Conservation (phyloP, 176 grass and related monocot genomes). For the Bromus sterilis region DNA sequence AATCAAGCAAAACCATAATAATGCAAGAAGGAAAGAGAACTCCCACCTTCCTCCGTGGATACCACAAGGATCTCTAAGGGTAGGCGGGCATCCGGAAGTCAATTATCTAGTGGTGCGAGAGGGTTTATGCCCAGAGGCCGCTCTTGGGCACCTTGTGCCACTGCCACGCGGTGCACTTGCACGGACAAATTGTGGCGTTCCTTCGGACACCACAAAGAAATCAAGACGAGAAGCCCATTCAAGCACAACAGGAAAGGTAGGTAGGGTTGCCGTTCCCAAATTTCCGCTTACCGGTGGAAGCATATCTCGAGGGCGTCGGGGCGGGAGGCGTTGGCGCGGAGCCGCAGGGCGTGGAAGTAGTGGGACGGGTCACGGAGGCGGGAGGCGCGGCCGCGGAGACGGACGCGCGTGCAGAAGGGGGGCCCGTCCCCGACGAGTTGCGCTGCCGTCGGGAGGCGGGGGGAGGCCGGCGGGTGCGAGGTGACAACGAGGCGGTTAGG, state of each 20-base stretch:
- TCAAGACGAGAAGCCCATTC: not conserved
- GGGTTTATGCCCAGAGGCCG: too few relatives aligned
- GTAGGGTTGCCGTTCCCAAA: conserved; percentile 8
- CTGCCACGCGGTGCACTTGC: too few relatives aligned
- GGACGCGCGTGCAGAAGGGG: conserved; percentile 45
- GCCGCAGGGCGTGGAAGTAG: too few relatives aligned
- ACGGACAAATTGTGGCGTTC: conserved; percentile 59
- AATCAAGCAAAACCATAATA: not conserved
- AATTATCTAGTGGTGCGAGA: conserved; percentile 59
- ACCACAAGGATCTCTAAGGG: conserved; percentile 45
- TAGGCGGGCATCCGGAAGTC: conserved; percentile 59
- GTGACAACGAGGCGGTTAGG: not conserved
- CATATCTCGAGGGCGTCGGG: conserved; percentile 72
- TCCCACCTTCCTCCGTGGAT: conserved; percentile 83
- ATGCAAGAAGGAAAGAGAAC: too few relatives aligned
- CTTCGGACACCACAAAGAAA: conserved; percentile 29
- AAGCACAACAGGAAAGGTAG: not conserved
- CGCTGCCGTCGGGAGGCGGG: conserved; percentile 30
- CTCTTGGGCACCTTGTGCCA: too few relatives aligned
- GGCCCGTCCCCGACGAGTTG: conserved; percentile 4
- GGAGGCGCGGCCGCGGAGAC: too few relatives aligned
- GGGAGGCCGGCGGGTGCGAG: not conserved
- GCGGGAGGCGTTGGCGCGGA: too few relatives aligned
- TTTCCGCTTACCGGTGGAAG: conserved; percentile 62
- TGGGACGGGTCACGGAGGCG: too few relatives aligned